A percentile compares a stretch with the other conserved stretches of the same genome.
Evolutionary conservation across 192 early-diverging fungal species (phyloP).

Genomic region (Umbelopsis sp.): DNA sequence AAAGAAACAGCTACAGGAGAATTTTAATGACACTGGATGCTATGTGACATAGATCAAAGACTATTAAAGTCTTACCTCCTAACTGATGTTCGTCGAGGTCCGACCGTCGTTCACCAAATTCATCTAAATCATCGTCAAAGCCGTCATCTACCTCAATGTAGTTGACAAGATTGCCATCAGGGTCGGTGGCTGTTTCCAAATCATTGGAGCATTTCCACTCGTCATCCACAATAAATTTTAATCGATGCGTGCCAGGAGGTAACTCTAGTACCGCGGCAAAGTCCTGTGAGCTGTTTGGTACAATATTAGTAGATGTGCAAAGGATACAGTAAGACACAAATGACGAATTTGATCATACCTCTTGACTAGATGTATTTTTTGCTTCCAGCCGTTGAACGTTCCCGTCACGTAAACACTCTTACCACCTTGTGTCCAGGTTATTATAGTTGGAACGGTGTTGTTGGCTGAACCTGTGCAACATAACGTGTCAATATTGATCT

Average conservation of each 20-base stretch:
- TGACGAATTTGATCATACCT: slow-evolving; percentile 36
- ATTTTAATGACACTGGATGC: not conserved
- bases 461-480: slow-evolving; percentile 20
- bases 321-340: not conserved
- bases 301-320: not conserved
- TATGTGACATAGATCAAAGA: not conserved
- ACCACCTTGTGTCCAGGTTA: slow-evolving; percentile 86
- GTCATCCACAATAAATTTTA: slow-evolving; percentile 98
- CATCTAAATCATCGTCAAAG: slow-evolving; percentile 23
- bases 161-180: slow-evolving; percentile 96
- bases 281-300: slow-evolving; percentile 61
- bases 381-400: slow-evolving; percentile 97
- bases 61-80: not conserved
- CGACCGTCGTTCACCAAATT: slow-evolving; percentile 40
- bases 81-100: slow-evolving; percentile 35
- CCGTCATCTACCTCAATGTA: slow-evolving; percentile 85
- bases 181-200: slow-evolving; percentile 87
- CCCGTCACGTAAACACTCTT: slow-evolving; percentile 91
- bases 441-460: slow-evolving; percentile 80
- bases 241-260: slow-evolving; percentile 91
- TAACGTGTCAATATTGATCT: not conserved
- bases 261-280: slow-evolving; percentile 85
- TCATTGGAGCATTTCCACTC: slow-evolving; percentile 97
- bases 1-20: not conserved
- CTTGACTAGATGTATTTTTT: slow-evolving; percentile 81